Percentiles rank a stretch among this genome's conserved stretches.
These are phyloP conservation scores for Sporothrix schenckii DNA, from an alignment of 2,329 filamentous ascomycete genomes.

Conservation along the genomic window DNA sequence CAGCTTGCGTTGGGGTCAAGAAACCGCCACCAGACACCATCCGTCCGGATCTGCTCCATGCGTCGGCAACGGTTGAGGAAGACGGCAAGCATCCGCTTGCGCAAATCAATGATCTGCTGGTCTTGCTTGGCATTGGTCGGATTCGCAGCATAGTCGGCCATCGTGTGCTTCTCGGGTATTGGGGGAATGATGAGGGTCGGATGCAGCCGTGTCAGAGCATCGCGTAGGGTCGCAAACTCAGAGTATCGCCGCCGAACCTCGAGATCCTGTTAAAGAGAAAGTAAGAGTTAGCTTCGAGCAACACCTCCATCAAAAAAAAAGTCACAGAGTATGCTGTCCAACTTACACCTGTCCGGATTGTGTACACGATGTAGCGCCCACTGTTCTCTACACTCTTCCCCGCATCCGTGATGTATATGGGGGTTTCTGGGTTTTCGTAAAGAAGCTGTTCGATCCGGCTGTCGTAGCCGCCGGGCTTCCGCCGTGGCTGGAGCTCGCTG, in stretches of 20 bases:
- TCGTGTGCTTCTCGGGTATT: slow-evolving; percentile 97
- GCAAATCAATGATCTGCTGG: slow-evolving; percentile 90
- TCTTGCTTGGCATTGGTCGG: slow-evolving; percentile 98
- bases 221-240: slow-evolving; percentile 88
- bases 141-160: slow-evolving; percentile 97
- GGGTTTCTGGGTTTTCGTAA: slow-evolving; percentile 87
- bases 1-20: slow-evolving; percentile 98
- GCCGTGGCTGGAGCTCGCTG: slow-evolving; percentile 55
- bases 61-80: slow-evolving; percentile 91
- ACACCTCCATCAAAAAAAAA: neutral
- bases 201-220: slow-evolving; percentile 86
- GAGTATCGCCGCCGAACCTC: slow-evolving; percentile 95
- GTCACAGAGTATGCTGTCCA: neutral
- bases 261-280: slow-evolving; percentile 66
- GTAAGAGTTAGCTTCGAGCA: neutral
- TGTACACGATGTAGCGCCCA: slow-evolving; percentile 94
- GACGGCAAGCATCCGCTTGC: slow-evolving; percentile 95
- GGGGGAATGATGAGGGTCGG: slow-evolving; percentile 94
- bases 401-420: slow-evolving; percentile 90
- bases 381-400: slow-evolving; percentile 93
- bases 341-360: slow-evolving; percentile 85
- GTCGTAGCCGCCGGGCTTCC: slow-evolving; percentile 85
- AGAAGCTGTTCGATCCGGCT: slow-evolving; percentile 97
- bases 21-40: slow-evolving; percentile 97
- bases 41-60: slow-evolving; percentile 89